Conservation (phyloP, 2,329 filamentous ascomycete genomes). For the Penicillium sp. region DNA sequence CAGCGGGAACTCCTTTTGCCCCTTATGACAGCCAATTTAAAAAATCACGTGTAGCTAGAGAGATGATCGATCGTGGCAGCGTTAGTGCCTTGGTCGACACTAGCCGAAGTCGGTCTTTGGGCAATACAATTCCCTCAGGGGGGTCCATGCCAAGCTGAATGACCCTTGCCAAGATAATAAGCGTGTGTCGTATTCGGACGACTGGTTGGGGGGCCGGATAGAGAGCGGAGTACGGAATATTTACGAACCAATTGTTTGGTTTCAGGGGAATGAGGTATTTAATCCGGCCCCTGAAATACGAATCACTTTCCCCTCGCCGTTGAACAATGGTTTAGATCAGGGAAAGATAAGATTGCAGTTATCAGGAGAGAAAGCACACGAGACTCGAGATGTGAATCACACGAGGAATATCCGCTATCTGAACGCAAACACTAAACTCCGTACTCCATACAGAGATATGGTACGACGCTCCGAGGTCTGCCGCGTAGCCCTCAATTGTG, state of each 20-base stretch:
- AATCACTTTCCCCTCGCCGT: not conserved
- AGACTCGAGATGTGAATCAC: not conserved
- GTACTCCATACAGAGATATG: too few species aligned
- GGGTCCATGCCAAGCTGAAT: not conserved
- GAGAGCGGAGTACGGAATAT: not conserved
- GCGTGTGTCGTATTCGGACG: not conserved
- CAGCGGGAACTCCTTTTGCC: not conserved
- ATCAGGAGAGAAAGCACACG: not conserved
- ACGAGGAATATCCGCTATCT: too few species aligned
- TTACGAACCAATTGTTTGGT: not conserved
- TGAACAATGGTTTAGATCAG: not conserved
- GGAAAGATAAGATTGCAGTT: not conserved
- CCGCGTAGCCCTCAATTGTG: not conserved
- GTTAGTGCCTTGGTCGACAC: not conserved
- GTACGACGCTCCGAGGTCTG: too few species aligned
- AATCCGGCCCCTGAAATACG: not conserved
- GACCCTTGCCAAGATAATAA: not conserved
- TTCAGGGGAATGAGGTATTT: not conserved
- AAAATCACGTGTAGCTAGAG: not conserved
- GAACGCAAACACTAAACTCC: not conserved
- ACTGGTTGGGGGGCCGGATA: not conserved
- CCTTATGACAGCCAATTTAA: not conserved
- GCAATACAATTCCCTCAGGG: slow-evolving; percentile 1
- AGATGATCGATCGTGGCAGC: slow-evolving; percentile 3
- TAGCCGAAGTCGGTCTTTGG: not conserved